Conservation (phyloP, 2,329 filamentous ascomycete genomes). For the Cladosporium sp. region DNA sequence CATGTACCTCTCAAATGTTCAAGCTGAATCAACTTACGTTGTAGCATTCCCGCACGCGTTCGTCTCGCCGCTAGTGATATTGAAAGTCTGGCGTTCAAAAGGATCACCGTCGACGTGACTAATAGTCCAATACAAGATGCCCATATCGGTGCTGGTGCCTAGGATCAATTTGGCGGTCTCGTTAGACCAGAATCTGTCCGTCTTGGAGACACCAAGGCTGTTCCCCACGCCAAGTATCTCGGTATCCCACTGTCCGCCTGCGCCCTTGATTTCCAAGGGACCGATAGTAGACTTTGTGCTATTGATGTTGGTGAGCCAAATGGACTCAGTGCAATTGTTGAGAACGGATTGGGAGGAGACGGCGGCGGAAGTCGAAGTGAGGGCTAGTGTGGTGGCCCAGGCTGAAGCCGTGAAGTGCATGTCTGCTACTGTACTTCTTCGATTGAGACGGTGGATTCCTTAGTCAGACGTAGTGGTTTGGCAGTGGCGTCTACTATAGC, state of each 20-base stretch:
- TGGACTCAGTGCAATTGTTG: slow-evolving; percentile 23
- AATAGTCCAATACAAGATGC: slow-evolving; percentile 26
- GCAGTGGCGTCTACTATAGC: slow-evolving; percentile 1
- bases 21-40: not conserved
- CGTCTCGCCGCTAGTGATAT: slow-evolving; percentile 15
- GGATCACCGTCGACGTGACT: slow-evolving; percentile 24
- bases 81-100: slow-evolving; percentile 18
- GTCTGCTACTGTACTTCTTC: slow-evolving; percentile 7
- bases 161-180: slow-evolving; percentile 23
- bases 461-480: not conserved
- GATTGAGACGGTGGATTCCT: not conserved
- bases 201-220: slow-evolving; percentile 25
- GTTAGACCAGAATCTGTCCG: slow-evolving; percentile 20
- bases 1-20: not conserved
- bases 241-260: slow-evolving; percentile 17
- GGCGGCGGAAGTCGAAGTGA: slow-evolving; percentile 14
- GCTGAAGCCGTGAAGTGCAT: slow-evolving; percentile 19
- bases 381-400: slow-evolving; percentile 8
- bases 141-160: slow-evolving; percentile 18
- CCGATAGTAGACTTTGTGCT: slow-evolving; percentile 15
- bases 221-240: slow-evolving; percentile 25
- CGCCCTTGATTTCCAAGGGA: slow-evolving; percentile 13
- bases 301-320: slow-evolving; percentile 25
- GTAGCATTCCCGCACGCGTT: slow-evolving; percentile 11
- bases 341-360: slow-evolving; percentile 17